A percentile compares a stretch with the other conserved stretches of the same genome.
Evolutionary conservation across 2,329 filamentous ascomycete genomes (phyloP).

Genomic region (Thelonectria discophora): DNA sequence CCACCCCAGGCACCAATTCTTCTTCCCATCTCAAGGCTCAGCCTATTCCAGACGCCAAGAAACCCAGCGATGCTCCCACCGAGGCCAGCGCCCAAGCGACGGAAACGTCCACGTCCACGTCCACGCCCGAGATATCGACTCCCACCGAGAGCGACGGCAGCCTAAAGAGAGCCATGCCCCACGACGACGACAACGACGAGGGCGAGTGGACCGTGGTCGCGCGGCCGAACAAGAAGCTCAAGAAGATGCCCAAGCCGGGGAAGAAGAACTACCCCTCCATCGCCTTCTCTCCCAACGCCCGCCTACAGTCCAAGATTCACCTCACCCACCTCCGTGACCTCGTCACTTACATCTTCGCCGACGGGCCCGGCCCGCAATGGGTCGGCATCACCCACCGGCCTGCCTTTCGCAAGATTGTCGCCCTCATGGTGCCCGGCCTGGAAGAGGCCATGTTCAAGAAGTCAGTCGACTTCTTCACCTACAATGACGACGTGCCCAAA

Average conservation of each 20-base stretch:
- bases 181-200: conserved; percentile 55
- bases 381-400: conserved; percentile 69
- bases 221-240: conserved; percentile 64
- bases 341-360: conserved; percentile 72
- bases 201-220: conserved; percentile 66
- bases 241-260: conserved; percentile 66
- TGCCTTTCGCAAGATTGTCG: conserved; percentile 80
- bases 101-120: conserved; percentile 16
- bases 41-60: conserved; percentile 16
- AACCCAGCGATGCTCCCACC: conserved; percentile 9
- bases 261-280: conserved; percentile 68
- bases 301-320: conserved; percentile 69
- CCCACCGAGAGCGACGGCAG: conserved; percentile 49
- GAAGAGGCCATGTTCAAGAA: conserved; percentile 89
- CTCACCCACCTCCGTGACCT: conserved; percentile 70
- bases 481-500: conserved; percentile 50
- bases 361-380: conserved; percentile 72
- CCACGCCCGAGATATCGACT: conserved; percentile 24
- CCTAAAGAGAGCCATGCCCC: conserved; percentile 60
- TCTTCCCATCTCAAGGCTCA: conserved; percentile 19
- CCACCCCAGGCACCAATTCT: conserved; percentile 26
- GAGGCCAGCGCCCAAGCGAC: conserved; percentile 1
- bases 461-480: conserved; percentile 58
- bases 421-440: conserved; percentile 90
- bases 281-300: conserved; percentile 64